Evolutionary conservation across 306 rosid species (phyloP).

Genomic region (Hippophae rhamnoides): DNA sequence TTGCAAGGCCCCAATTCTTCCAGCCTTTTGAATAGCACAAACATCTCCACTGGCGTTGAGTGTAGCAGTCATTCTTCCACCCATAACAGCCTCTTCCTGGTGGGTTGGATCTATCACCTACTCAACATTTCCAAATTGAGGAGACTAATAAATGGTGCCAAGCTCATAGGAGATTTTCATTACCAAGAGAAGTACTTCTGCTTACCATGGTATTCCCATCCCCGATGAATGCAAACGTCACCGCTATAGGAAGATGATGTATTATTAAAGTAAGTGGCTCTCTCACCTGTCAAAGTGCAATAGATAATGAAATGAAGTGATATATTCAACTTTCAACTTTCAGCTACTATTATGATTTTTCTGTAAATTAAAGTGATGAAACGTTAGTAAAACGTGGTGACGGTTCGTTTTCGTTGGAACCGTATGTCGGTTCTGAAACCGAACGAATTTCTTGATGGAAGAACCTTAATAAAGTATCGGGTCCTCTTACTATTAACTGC

Average conservation of each 20-base stretch:
- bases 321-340: not conserved
- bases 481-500: too few relatives aligned
- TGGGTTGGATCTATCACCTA: slow-evolving; percentile 89
- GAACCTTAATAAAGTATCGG: too few relatives aligned
- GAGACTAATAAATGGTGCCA: not conserved
- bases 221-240: slow-evolving; percentile 78
- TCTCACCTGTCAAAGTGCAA: slow-evolving; percentile 47
- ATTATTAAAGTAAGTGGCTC: slow-evolving; percentile 81
- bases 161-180: slow-evolving; percentile 9
- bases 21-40: slow-evolving; percentile 91
- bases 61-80: slow-evolving; percentile 85
- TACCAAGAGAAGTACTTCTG: not conserved
- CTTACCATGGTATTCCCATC: slow-evolving; percentile 55
- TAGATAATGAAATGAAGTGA: not conserved
- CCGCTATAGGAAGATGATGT: slow-evolving; percentile 92
- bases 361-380: too few relatives aligned
- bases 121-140: slow-evolving; percentile 12
- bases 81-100: slow-evolving; percentile 81
- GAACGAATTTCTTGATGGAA: too few relatives aligned
- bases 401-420: too few relatives aligned
- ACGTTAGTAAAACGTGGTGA: too few relatives aligned
- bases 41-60: slow-evolving; percentile 74
- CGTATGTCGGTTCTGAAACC: too few relatives aligned
- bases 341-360: not conserved
- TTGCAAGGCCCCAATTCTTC: slow-evolving; percentile 63